Conservation (phyloP, 495 filamentous ascomycete genomes). For the Talaromyces nanjingensis region DNA sequence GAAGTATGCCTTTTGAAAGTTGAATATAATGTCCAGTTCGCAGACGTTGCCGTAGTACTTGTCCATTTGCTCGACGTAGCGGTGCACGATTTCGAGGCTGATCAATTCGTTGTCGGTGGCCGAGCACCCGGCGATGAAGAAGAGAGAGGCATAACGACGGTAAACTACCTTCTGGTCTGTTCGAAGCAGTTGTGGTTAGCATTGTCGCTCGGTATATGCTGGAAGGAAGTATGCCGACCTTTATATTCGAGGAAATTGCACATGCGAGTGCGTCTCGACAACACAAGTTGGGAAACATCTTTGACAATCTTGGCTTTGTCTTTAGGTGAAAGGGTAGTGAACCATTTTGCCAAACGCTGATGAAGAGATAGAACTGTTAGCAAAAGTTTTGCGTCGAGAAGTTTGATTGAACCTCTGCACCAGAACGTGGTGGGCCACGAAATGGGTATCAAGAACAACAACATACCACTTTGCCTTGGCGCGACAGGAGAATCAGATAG, state of each 20-base stretch:
- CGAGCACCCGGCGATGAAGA: conserved; percentile 96
- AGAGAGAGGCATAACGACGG: conserved; percentile 95
- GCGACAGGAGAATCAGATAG: conserved; percentile 93
- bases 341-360: conserved; percentile 98
- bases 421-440: conserved; percentile 18
- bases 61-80: conserved; percentile 99
- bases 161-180: conserved; percentile 98
- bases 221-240: conserved; percentile 43
- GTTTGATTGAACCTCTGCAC: conserved; percentile 10
- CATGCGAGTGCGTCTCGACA: conserved; percentile 93
- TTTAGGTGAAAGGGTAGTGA: conserved; percentile 94
- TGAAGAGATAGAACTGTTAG: conserved; percentile 25
- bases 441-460: conserved; percentile 39
- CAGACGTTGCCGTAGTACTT: conserved; percentile 99
- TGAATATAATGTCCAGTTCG: conserved; percentile 99
- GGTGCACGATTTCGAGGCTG: conserved; percentile 95
- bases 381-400: conserved; percentile 7
- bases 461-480: conserved; percentile 97
- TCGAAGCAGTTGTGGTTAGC: conserved; percentile 9
- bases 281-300: conserved; percentile 96
- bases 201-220: conserved; percentile 9
- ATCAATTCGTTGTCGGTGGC: conserved; percentile 97
- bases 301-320: conserved; percentile 99
- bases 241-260: conserved; percentile 99
- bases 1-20: conserved; percentile 99